Base-by-base conservation (phyloP, 2,329 filamentous ascomycete genomes). In the Cadophora sp. region DNA sequence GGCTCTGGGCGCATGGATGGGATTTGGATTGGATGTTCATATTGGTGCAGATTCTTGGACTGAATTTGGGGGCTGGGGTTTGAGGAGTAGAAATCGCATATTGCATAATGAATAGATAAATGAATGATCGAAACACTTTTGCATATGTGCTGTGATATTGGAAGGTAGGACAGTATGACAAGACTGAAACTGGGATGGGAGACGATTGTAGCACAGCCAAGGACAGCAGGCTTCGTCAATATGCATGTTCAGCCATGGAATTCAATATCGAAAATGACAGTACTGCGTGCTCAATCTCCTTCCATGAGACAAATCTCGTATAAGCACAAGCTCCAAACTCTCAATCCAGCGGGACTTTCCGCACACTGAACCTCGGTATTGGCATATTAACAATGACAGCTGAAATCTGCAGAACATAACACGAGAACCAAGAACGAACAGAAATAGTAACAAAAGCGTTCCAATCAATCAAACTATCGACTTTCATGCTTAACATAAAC, bases 21-120 rank as follows among this genome's bases (percentile, higher is more conserved):
- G 11, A 6, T 27, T 40, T 40, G 31, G 56, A 26, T 37, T 40
- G 31, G 56, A 16, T 26, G 22, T 59, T 26, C 34, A 59, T 59
- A 43, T 34, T 58, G 55, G 56, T 59, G 12, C 34, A 14, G 22
- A 37, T 19, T 29, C 27, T 59, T 59, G 34, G 37, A 40, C 16
- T 62, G 34, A 37, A n/a, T 24, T 43, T 43, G 24, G 12, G 7
- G 34, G 7, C 24, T 60, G n/a, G 24, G n/a, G 12, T 43, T n/a
- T 19, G 22, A 19, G n/a, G 40, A 27, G 40, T n/a, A 31, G 16
- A 48, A 43, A 50, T 50, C 43, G 9, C 7, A 50, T 48, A 62
- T n/a, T 62, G 37, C 40, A 34, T 62, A 62, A 62, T 50, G 40
- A 62, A 48, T 61, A 40, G 43, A 40, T 31, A 34, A 16, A 22